Evolutionary conservation across 1,284 basidiomycete genomes (phyloP).

Genomic region (Lentinula novae-zelandiae): DNA sequence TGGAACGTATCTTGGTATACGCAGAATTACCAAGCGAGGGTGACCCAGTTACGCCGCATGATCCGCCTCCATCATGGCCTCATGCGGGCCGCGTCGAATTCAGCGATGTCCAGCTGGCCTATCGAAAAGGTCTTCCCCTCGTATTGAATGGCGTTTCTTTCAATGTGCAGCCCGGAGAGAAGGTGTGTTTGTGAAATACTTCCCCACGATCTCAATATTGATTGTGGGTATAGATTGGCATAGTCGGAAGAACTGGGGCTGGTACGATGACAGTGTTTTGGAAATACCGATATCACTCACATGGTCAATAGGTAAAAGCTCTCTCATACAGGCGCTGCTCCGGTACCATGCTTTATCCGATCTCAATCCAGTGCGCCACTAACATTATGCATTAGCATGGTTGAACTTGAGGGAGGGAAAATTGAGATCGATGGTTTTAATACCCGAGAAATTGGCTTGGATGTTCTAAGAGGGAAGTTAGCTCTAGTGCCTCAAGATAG

Average conservation of each 20-base stretch:
- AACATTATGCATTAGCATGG: constrained; percentile 41
- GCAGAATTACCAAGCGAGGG: constrained; percentile 50
- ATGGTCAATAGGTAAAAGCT: constrained; percentile 58
- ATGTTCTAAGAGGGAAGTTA: constrained; percentile 54
- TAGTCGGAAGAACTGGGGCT: constrained; percentile 74
- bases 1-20: constrained; percentile 63
- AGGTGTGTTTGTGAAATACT: constrained; percentile 36
- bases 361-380: background rate
- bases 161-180: constrained; percentile 63
- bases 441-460: constrained; percentile 53
- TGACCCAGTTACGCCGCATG: constrained; percentile 35
- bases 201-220: background rate
- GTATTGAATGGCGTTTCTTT: constrained; percentile 71
- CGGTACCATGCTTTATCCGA: constrained; percentile 32
- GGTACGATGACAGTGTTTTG: constrained; percentile 28
- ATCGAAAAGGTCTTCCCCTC: constrained; percentile 68
- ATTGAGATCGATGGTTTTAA: constrained; percentile 74
- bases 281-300: background rate
- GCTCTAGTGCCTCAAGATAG: constrained; percentile 75
- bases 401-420: constrained; percentile 58
- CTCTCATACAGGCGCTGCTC: constrained; percentile 71
- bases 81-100: constrained; percentile 59
- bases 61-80: constrained; percentile 69
- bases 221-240: constrained; percentile 47
- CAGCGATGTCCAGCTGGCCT: constrained; percentile 59